Base-by-base conservation (phyloP, 176 grass and related monocot species). In the Paspalum notatum region DNA sequence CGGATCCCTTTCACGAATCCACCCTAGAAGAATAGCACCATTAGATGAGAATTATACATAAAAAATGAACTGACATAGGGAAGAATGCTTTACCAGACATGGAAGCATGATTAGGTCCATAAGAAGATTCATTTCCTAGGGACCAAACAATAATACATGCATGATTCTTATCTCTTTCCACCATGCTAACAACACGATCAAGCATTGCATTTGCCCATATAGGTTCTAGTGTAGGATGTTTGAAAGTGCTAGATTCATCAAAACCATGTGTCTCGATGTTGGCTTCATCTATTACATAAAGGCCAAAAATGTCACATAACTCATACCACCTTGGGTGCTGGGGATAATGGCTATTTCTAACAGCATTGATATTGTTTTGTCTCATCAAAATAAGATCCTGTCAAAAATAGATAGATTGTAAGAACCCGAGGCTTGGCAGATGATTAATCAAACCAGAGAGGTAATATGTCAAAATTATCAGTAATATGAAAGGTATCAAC, bases 231-330 rank as follows among this genome's bases (percentile, higher is more conserved):
- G 92, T 89, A 67, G 95, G 95, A 88, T 98, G 95, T 51, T 94
- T 98, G 86, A 98, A 98, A 72, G 74, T 73, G 59, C 71, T 90
- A 68, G 82, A 81, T 20, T 85, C 81, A 93, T 92, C 81, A 85
- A 98, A 98, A 50, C 95, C 95, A 85, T 95, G 95, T 51, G 95
- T 98, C 72, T 98, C 95, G 0, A 98, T 98, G 74, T 98, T 98
- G 69, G 92, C 90, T 85, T 98, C 95, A 83, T 98, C 95, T 70
- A 98, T 89, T 75, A 98, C 86, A 66, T 98, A 98, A 78, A 98
- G 46, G 32, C 90, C 95, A 83, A 98, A 98, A 60, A 95, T 87
- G 39, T 98, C 95, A 20, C 92, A 98, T 84, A 98, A 78, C 62
- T 98, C 95, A 58, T 98, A 98, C 92, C 90, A 95, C 77, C 95